Percentiles rank a stretch among this genome's conserved stretches.
phyloP scores from a whole-genome alignment of 176 grass and related monocot species.

The Triticum turgidum region DNA sequence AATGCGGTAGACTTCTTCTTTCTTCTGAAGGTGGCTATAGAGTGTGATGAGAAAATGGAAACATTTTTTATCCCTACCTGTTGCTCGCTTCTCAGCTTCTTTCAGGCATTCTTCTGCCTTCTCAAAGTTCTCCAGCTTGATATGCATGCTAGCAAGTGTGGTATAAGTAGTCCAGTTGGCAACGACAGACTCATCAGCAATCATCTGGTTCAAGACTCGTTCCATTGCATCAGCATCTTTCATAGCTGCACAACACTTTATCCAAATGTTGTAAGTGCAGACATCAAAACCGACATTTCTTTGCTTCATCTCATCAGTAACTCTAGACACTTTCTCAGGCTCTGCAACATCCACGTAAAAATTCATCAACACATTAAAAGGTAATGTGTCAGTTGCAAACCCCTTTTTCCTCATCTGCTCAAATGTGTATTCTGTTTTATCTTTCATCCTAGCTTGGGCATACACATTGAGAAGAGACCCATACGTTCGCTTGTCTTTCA shows the following conservation, averaged over 20 bases:
- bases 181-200: conserved; percentile 62
- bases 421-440: conserved; percentile 69
- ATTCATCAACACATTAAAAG: conserved; percentile 93
- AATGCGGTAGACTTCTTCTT: conserved; percentile 77
- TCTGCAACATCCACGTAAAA: conserved; percentile 78
- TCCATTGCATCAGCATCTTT: conserved; percentile 72
- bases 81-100: conserved; percentile 82
- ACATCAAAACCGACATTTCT: conserved; percentile 63
- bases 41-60: conserved; percentile 82
- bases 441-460: conserved; percentile 66
- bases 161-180: conserved; percentile 91
- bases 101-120: conserved; percentile 77
- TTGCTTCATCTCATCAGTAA: conserved; percentile 81
- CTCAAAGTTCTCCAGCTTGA: conserved; percentile 57
- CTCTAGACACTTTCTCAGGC: conserved; percentile 38
- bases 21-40: conserved; percentile 72
- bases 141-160: conserved; percentile 82
- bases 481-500: conserved; percentile 82
- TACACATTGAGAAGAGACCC: conserved; percentile 92
- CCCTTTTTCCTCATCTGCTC: conserved; percentile 65
- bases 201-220: conserved; percentile 57
- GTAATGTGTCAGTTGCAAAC: conserved; percentile 62
- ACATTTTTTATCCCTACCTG: conserved; percentile 63
- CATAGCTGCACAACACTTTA: conserved; percentile 73
- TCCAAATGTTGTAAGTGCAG: conserved; percentile 91